Conservation (phyloP, 768 basidiomycete genomes). For the Mrakia blollopis region DNA sequence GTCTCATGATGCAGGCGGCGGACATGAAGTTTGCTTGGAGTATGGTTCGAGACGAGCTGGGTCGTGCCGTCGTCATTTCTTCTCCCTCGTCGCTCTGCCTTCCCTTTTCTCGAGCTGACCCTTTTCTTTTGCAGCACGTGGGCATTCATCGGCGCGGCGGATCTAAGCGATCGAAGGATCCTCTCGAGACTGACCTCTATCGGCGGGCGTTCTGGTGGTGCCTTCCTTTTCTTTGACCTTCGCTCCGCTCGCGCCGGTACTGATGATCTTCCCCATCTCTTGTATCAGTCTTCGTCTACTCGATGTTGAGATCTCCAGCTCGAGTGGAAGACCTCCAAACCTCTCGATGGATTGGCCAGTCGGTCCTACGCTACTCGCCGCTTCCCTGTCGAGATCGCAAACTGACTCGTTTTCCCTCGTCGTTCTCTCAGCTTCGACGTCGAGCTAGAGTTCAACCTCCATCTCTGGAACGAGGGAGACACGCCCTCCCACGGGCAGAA, state of each 20-base stretch:
- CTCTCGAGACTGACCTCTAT: slow-evolving; percentile 27
- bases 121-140: slow-evolving; percentile 3
- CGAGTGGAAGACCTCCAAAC: slow-evolving; percentile 19
- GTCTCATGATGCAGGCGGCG: slow-evolving; percentile 11
- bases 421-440: slow-evolving; percentile 27
- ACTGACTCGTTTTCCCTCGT: neutral
- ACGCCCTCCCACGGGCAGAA: neutral
- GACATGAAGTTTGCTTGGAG: neutral
- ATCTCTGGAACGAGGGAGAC: slow-evolving; percentile 5
- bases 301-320: slow-evolving; percentile 14
- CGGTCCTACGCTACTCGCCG: neutral
- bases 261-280: neutral
- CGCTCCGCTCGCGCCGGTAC: neutral
- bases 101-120: too few relatives aligned
- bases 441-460: slow-evolving; percentile 21
- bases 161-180: slow-evolving; percentile 12
- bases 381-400: neutral
- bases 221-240: neutral
- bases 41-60: neutral
- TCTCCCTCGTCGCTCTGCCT: neutral
- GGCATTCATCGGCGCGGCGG: slow-evolving; percentile 18
- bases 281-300: neutral
- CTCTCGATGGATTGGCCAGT: slow-evolving; percentile 23
- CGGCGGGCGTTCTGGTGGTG: slow-evolving; percentile 24
- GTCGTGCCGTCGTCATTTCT: neutral